These are phyloP conservation scores for Pichia kluyveri DNA, from an alignment of 805 yeast genomes.

Conservation along the genomic window DNA sequence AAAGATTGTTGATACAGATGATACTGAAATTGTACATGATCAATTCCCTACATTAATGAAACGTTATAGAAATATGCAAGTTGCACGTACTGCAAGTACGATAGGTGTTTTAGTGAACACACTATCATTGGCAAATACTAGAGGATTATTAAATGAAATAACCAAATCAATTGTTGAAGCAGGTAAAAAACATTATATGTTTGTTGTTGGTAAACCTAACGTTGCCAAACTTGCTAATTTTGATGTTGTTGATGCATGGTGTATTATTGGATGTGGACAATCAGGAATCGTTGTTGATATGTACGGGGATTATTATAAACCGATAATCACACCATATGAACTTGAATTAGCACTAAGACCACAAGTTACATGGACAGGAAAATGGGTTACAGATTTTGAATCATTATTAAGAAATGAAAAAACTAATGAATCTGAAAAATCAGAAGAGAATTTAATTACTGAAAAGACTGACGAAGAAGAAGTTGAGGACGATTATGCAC, in stretches of 20 bases:
- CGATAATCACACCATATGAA: conserved; percentile 92
- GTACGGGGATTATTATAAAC: conserved; percentile 73
- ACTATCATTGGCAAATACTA: conserved; percentile 68
- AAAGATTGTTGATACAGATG: conserved; percentile 38
- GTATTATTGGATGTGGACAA: conserved; percentile 87
- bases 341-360: conserved; percentile 68
- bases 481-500: conserved; percentile 48
- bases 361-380: conserved; percentile 83
- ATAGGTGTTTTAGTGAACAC: conserved; percentile 89
- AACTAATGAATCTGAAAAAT: conserved; percentile 23
- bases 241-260: conserved; percentile 92
- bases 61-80: conserved; percentile 77
- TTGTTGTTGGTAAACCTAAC: conserved; percentile 96
- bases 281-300: conserved; percentile 85
- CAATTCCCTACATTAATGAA: conserved; percentile 76
- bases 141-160: conserved; percentile 52
- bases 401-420: conserved; percentile 37
- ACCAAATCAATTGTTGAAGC: conserved; percentile 55
- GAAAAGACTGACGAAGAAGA: conserved; percentile 13
- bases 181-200: conserved; percentile 85
- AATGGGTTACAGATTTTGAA: conserved; percentile 79
- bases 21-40: conserved; percentile 33
- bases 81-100: conserved; percentile 87
- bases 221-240: conserved; percentile 95
- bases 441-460: conserved; percentile 11